phyloP scores from a whole-genome alignment of 176 grass and related monocot genomes.

The Carex parvula region DNA sequence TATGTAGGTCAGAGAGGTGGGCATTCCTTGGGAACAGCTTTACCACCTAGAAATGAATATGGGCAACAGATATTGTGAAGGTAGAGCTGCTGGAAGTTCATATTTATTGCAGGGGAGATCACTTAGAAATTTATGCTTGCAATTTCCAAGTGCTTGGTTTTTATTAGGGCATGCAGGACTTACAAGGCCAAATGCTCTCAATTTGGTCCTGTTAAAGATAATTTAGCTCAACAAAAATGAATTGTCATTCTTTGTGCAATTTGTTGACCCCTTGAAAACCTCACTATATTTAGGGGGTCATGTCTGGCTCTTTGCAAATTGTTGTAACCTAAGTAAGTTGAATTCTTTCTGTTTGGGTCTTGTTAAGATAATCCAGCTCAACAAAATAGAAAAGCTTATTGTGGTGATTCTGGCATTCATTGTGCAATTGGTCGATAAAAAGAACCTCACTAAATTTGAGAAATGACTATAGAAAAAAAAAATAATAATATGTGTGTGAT shows the following conservation, averaged over 20 bases:
- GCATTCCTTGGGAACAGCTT: conserved; percentile 47
- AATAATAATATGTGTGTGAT: not conserved
- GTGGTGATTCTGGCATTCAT: not conserved
- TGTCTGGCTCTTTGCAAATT: conserved; percentile 4
- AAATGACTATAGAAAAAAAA: conserved; percentile 14
- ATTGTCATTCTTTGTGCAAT: conserved; percentile 34
- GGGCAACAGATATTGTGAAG: conserved; percentile 64
- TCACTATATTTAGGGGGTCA: conserved; percentile 3
- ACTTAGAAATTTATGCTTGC: conserved; percentile 44
- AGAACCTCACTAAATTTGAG: conserved; percentile 15
- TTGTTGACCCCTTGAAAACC: conserved; percentile 14
- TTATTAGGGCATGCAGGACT: conserved; percentile 35
- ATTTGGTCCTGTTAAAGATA: conserved; percentile 31
- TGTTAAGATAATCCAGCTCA: conserved; percentile 16
- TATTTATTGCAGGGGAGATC: conserved; percentile 50
- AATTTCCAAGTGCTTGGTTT: conserved; percentile 46
- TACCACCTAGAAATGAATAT: conserved; percentile 70
- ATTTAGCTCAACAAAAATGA: conserved; percentile 30
- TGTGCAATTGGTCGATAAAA: not conserved
- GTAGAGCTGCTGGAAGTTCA: conserved; percentile 24
- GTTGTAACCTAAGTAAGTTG: conserved; percentile 18
- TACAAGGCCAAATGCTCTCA: conserved; percentile 33
- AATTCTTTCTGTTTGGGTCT: conserved; percentile 11
- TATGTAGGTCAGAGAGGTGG: conserved; percentile 53
- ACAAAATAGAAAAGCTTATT: conserved; percentile 16